Evolutionary conservation across 768 basidiomycete species (phyloP), one percentile per base, ranked within the genome.

Genomic region (Leccinum ochraceum): DNA sequence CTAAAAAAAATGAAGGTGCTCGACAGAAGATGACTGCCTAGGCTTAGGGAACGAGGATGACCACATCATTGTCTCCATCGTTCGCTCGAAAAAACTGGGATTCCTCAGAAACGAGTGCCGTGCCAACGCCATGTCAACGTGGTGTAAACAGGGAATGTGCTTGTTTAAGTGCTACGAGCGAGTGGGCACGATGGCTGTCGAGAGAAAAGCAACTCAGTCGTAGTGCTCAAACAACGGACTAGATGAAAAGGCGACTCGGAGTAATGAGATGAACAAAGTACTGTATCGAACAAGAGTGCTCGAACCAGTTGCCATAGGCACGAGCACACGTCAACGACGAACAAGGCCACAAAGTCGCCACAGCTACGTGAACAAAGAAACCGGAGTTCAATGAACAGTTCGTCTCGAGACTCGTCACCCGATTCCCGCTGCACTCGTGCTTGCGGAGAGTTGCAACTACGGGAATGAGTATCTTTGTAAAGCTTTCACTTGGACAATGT

Each of bases 61-160:
- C 53, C 80, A 82, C 49, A 86, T 92, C 56, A 81, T 92, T 56
- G 74, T 92, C 36, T 92, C 89, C 6, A 65, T 89, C 6, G 89
- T 90, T 9, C 80, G 89, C 22, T 79, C 89, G 1, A 62, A 73
- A 5, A 76, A 71, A 16, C 72, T 83, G 20, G 92, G 92, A 13
- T 94, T 94, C 64, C 75, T 94, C 22, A 74, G 69, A 14, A 86
- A 83, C 64, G 58, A 79, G 6, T 80, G 86, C 10, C 81, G 92
- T 6, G 89, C 86, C 52, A 94, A 94, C 82, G 92, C 94, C 49
- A 91, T 94, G 90, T 79, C 93, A 34, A 89, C 87, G 34, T 82
- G 90, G 22, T 92, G 87, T 77, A 87, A 87, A 70, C 70, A 72
- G 53, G 85, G 84, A 37, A 93, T 94, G 89, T 20, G 42, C n/a